Evolutionary conservation across 2,329 filamentous ascomycete genomes (phyloP), one percentile per base, ranked within the genome.

Genomic region (Scleromitrula shiraiana): DNA sequence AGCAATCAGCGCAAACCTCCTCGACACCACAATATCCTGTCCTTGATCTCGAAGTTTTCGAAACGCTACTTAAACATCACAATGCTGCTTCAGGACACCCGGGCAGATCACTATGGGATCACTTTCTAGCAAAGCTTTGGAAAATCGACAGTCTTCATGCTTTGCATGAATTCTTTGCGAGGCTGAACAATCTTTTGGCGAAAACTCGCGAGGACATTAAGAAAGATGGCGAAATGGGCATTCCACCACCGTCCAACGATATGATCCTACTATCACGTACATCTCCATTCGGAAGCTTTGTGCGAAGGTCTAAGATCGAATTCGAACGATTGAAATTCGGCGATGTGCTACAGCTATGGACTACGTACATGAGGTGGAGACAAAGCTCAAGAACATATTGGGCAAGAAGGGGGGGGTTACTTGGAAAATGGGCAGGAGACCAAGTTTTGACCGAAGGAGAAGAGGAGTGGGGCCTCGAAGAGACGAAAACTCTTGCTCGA

Each of bases 51-150:
- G 68, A 74, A 32, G 70, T 78, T 53, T 82, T 83, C 53, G 78
- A 83, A 63, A 70, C 69, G 46, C 66, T 80, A n/a, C 71, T 83
- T 14, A 62, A 65, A 17, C 67, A 71, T 23, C 72, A 76, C 55
- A 69, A 73, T 5, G 72, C 77, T 23, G 65, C 74, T 22, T 69
- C 72, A 57, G 73, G 74, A 30, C 69, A 88, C 49, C 85, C 88
- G 0, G 88, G 88, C 2, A 77, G 85, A 40, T 83, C 78, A n/a
- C 68, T 96, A n/a, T 93, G 90, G 80, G 89, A 97, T 62, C 70
- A 85, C 2, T 87, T 96, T 49, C 74, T 97, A 10, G 77, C 79
- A 47, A 83, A 82, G 53, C 70, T 97, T 20, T 97, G 93, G 91
- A 74, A 76, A 14, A 79, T 97, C 55, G 81, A 90, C 61, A 91